Conservation (phyloP, 768 basidiomycete genomes). For the Floccularia luteovirens region DNA sequence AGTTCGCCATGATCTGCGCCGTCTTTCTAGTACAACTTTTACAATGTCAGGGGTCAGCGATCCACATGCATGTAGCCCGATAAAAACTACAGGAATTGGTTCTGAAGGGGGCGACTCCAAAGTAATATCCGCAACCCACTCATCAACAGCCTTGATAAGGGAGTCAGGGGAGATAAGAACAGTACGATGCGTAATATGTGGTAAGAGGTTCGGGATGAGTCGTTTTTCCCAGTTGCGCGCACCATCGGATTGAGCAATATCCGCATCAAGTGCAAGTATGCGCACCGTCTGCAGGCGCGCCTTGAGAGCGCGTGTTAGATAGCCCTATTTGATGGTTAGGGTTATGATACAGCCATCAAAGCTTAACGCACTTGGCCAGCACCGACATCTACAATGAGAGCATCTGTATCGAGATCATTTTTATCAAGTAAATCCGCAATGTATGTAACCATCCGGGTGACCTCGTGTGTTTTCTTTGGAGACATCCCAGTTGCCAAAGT, state of each 20-base stretch:
- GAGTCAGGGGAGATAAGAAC: slow-evolving; percentile 43
- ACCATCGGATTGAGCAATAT: slow-evolving; percentile 50
- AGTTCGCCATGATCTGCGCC: slow-evolving; percentile 33
- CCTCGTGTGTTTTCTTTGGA: slow-evolving; percentile 73
- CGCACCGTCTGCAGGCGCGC: slow-evolving; percentile 23
- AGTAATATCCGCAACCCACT: slow-evolving; percentile 38
- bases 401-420: slow-evolving; percentile 12
- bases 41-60: slow-evolving; percentile 63
- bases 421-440: slow-evolving; percentile 28
- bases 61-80: slow-evolving; percentile 73
- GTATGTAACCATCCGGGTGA: slow-evolving; percentile 53
- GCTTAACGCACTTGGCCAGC: slow-evolving; percentile 52
- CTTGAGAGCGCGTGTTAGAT: slow-evolving; percentile 48
- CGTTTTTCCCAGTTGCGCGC: slow-evolving; percentile 37
- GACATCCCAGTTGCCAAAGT: slow-evolving; percentile 44
- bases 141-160: slow-evolving; percentile 35
- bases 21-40: slow-evolving; percentile 27
- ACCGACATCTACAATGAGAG: slow-evolving; percentile 57
- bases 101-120: background rate
- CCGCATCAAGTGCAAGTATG: slow-evolving; percentile 63
- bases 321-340: slow-evolving; percentile 32
- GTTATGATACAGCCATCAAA: slow-evolving; percentile 1
- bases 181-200: slow-evolving; percentile 47
- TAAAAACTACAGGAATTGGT: slow-evolving; percentile 43
- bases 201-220: slow-evolving; percentile 12